Base-by-base conservation (phyloP, 2,329 filamentous ascomycete species). In the Aspergillus neotritici region DNA sequence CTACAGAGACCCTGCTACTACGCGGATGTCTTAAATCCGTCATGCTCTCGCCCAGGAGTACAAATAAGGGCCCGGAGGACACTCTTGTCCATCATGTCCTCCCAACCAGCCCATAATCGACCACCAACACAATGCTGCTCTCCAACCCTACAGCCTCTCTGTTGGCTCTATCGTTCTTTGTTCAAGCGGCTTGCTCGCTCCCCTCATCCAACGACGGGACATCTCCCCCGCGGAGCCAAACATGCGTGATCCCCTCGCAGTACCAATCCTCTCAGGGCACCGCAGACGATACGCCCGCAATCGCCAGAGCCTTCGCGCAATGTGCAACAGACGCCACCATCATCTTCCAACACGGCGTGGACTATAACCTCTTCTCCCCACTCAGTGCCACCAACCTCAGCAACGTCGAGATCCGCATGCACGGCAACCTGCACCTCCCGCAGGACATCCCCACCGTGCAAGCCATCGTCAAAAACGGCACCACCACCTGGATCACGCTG, bases 361-460 rank as follows among this genome's bases (percentile, higher is more conserved):
- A 71, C 41, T 73, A 72, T 52, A 72, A 71, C 33, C 56, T 70
- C 42, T 66, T 69, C 43, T 60, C 58, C 2, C 65, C 69, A 30
- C 62, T 72, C 31, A 54, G 46, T 3, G 67, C 67, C 4, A 65
- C 55, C 2, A 68, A 68, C 28, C 56, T 73, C 16, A 64, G 57
- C 38, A 69, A 73, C 47, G 68, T 73, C 11, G 60, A 62, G 33
- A 71, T 73, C 32, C 60, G 55, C 3, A 60, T 72, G 50, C 52
- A 64, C 29, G 70, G 70, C n/a, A 72, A 71, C 44, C 57, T 72
- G 11, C 67, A 71, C 45, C 57, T 73, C 3, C 64, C 69, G 4
- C 59, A 66, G 43, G 64, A 68, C 47, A 64, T 73, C 31, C 56
- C 60, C 9, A 55, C 60, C 5, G 48, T 71, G 3, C 66, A 70